A percentile compares a stretch with the other conserved stretches of the same genome.
Evolutionary conservation across 805 yeast species (phyloP).

Genomic region (Wickerhamomyces subpelliculosus): DNA sequence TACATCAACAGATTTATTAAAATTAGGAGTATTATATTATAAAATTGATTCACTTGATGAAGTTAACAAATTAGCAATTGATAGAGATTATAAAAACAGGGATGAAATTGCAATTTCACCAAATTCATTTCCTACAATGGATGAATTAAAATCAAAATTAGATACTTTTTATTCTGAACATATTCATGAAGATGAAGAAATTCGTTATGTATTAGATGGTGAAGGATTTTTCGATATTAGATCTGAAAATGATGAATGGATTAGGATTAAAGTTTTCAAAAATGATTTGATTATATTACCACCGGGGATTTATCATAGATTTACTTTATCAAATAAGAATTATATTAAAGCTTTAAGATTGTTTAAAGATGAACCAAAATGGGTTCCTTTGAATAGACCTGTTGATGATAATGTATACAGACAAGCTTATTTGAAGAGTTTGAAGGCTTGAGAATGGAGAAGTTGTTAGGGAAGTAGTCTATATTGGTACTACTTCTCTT

Average conservation of each 20-base stretch:
- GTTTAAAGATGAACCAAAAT: slow-evolving; percentile 92
- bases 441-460: not conserved
- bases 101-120: slow-evolving; percentile 62
- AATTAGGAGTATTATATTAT: slow-evolving; percentile 65
- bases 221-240: slow-evolving; percentile 90
- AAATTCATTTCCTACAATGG: slow-evolving; percentile 56
- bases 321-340: slow-evolving; percentile 61
- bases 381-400: slow-evolving; percentile 82
- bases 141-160: slow-evolving; percentile 59
- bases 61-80: slow-evolving; percentile 59
- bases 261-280: slow-evolving; percentile 56
- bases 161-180: slow-evolving; percentile 75
- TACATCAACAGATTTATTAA: slow-evolving; percentile 37
- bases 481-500: no score
- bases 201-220: slow-evolving; percentile 83
- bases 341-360: slow-evolving; percentile 73
- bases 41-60: slow-evolving; percentile 40
- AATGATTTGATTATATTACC: slow-evolving; percentile 73
- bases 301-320: slow-evolving; percentile 91
- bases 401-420: slow-evolving; percentile 42
- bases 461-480: no score
- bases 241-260: slow-evolving; percentile 59
- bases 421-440: slow-evolving; percentile 32
- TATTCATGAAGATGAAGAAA: slow-evolving; percentile 95
- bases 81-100: slow-evolving; percentile 72